Conservation (phyloP, 1,139 yeast species). For the Zygoascus meyerae region DNA sequence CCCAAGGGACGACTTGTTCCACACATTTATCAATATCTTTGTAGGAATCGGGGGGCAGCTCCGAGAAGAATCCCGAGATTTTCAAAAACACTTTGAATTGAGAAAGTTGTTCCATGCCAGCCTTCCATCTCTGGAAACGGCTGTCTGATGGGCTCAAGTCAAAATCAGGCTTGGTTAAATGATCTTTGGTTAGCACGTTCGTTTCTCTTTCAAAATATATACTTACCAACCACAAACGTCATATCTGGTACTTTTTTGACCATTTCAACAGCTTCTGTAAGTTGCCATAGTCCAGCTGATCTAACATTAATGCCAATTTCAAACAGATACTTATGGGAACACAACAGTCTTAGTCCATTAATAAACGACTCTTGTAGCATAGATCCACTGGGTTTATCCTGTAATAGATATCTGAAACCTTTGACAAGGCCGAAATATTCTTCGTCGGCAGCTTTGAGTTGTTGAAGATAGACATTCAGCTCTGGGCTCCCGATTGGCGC, state of each 20-base stretch:
- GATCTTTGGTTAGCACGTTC: slow-evolving; percentile 23
- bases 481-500: slow-evolving; percentile 17
- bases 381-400: slow-evolving; percentile 37
- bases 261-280: slow-evolving; percentile 32
- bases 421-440: slow-evolving; percentile 22
- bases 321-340: slow-evolving; percentile 27
- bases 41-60: slow-evolving; percentile 27
- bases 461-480: slow-evolving; percentile 17
- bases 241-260: slow-evolving; percentile 24
- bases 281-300: slow-evolving; percentile 38
- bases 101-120: slow-evolving; percentile 24
- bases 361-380: slow-evolving; percentile 30
- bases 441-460: slow-evolving; percentile 12
- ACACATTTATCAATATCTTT: slow-evolving; percentile 17
- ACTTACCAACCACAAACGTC: slow-evolving; percentile 29
- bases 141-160: background rate
- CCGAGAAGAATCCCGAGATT: slow-evolving; percentile 41
- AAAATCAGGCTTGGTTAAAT: slow-evolving; percentile 39
- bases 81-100: slow-evolving; percentile 34
- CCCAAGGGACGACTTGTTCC: slow-evolving; percentile 29
- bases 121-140: slow-evolving; percentile 24
- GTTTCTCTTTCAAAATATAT: slow-evolving; percentile 10
- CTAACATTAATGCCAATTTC: slow-evolving; percentile 42
- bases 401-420: slow-evolving; percentile 41
- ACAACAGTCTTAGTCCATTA: slow-evolving; percentile 34